Evolutionary conservation across 768 basidiomycete species (phyloP).

Genomic region (Cantharellus cinnabarinus): DNA sequence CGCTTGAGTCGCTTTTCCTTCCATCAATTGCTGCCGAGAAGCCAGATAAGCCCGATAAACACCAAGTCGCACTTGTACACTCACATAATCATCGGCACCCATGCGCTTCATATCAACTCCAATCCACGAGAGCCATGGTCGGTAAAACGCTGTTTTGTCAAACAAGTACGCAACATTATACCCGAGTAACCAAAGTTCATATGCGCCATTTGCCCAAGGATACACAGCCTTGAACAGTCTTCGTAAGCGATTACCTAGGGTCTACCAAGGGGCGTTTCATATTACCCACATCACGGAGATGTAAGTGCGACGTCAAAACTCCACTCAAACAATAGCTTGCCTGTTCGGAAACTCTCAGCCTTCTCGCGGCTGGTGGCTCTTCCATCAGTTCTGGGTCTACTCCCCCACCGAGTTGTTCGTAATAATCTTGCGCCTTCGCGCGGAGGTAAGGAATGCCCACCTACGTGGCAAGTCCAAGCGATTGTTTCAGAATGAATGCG

Average conservation of each 20-base stretch:
- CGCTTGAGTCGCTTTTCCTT: not conserved
- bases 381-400: slow-evolving; percentile 43
- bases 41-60: slow-evolving; percentile 1
- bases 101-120: slow-evolving; percentile 67
- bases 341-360: not conserved
- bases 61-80: slow-evolving; percentile 12
- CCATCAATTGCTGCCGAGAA: not conserved
- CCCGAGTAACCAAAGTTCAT: slow-evolving; percentile 64
- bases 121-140: slow-evolving; percentile 81
- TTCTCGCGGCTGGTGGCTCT: slow-evolving; percentile 18
- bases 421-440: slow-evolving; percentile 78
- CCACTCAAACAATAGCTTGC: not conserved
- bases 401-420: slow-evolving; percentile 75
- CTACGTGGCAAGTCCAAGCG: slow-evolving; percentile 20
- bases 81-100: slow-evolving; percentile 57
- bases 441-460: slow-evolving; percentile 77
- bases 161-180: slow-evolving; percentile 86
- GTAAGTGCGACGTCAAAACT: not conserved
- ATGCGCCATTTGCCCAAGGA: slow-evolving; percentile 58
- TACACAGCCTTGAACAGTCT: slow-evolving; percentile 52
- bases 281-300: not conserved
- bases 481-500: not conserved
- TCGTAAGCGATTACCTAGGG: slow-evolving; percentile 22
- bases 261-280: slow-evolving; percentile 3
- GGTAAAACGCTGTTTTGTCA: slow-evolving; percentile 63